Base-by-base conservation (phyloP, 768 basidiomycete genomes). In the Suillus variegatus region DNA sequence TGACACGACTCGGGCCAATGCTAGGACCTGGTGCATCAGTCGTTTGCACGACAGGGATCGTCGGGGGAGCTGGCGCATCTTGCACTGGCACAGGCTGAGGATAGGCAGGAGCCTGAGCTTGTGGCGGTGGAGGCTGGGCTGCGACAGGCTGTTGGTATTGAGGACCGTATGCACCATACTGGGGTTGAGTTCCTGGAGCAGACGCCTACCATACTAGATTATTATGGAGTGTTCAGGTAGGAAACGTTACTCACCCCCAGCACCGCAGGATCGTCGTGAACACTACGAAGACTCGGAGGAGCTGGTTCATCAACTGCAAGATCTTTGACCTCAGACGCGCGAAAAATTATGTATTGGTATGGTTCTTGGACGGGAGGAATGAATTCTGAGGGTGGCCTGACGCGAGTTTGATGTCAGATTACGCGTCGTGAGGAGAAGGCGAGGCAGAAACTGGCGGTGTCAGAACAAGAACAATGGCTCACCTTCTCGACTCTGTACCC, bases 341-440 rank as follows among this genome's bases (percentile, higher is more conserved):
- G 91, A 79, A 95, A 95, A 68, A 95, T 92, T 77, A 95, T 94
- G 77, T 93, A 94, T 68, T 91, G 85, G 75, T 94, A 95, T 0
- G 92, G 92, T 66, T 91, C 90, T 74, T 88, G 87, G 52, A 90
- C 89, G 0, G 93, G 92, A 5, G 93, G 90, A 64, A 94, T 93
- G 77, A 88, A 95, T 75, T 94, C 89, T 41, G 84, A 77, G 47
- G 88, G 85, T 13, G 91, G 89, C 68, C 91, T 92, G 72, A 47
- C 58, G 28, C 25, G 25, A 40, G 47, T 61, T 64, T 62, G 69
- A 67, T 62, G 75, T 80, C 63, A 81, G 77, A 20, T 60, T 65
- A 58, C 54, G 64, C 41, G 35, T 43, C 46, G 10, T 55, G 47
- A 55, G 44, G 40, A 58, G 12, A 66, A 57, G 25, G 22, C 18